These are phyloP conservation scores for Xylariaceae sp. DNA, from an alignment of 2,329 filamentous ascomycete species.

Conservation along the genomic window DNA sequence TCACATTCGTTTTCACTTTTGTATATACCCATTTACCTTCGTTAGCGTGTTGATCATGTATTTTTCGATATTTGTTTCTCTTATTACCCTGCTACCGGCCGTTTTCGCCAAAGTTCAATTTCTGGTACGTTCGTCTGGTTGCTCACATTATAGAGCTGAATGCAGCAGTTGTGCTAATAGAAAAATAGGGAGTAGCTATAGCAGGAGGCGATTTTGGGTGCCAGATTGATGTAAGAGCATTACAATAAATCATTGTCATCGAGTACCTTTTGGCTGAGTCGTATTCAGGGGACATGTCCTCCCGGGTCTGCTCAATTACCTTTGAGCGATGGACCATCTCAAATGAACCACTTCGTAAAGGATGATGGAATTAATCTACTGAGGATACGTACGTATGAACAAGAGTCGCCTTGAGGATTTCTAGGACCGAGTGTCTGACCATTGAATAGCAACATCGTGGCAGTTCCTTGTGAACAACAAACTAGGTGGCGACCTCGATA, in stretches of 20 bases:
- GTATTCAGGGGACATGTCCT: constrained; percentile 48
- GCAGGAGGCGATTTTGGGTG: constrained; percentile 58
- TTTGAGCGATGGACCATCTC: constrained; percentile 49
- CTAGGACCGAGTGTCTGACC: constrained; percentile 6
- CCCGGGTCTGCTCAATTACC: constrained; percentile 46
- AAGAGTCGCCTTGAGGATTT: not conserved
- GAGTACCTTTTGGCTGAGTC: constrained; percentile 11
- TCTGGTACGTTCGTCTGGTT: constrained; percentile 32
- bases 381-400: constrained; percentile 52
- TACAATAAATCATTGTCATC: not conserved
- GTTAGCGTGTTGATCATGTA: constrained; percentile 38
- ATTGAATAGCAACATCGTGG: constrained; percentile 56
- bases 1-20: constrained; percentile 14
- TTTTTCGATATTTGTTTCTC: constrained; percentile 32
- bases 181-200: constrained; percentile 50
- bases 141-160: not conserved
- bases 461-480: constrained; percentile 64
- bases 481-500: constrained; percentile 57
- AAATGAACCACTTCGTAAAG: constrained; percentile 63
- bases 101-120: constrained; percentile 40
- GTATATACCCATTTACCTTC: constrained; percentile 24
- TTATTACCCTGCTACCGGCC: constrained; percentile 31
- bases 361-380: constrained; percentile 62
- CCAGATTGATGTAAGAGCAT: constrained; percentile 49
- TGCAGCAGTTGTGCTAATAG: constrained; percentile 8